A percentile compares a stretch with the other conserved stretches of the same genome.
These are phyloP conservation scores for Hylodesmum podocarpum DNA, from an alignment of 306 rosid species.

Conservation along the genomic window DNA sequence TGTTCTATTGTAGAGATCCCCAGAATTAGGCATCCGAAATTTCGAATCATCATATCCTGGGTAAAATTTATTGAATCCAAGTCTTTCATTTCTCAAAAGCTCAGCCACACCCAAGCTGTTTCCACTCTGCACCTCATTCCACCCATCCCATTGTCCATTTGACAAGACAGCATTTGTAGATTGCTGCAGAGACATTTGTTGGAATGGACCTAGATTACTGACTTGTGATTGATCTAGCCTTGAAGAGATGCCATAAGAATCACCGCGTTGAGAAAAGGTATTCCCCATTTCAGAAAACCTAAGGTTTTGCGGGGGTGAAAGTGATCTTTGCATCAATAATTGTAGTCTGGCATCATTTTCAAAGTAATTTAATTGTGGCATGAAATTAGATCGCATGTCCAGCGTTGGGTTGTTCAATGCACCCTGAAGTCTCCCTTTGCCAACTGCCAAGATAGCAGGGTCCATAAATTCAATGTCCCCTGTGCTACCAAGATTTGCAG, in stretches of 20 bases:
- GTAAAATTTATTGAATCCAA: slow-evolving; percentile 81
- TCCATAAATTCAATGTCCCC: slow-evolving; percentile 91
- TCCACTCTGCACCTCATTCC: slow-evolving; percentile 87
- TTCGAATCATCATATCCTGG: slow-evolving; percentile 83
- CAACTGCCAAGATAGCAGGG: slow-evolving; percentile 99
- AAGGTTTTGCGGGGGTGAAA: slow-evolving; percentile 67
- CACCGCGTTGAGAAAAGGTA: slow-evolving; percentile 69
- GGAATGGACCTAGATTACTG: slow-evolving; percentile 62
- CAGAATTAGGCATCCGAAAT: slow-evolving; percentile 84
- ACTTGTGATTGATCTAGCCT: slow-evolving; percentile 86
- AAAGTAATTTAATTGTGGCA: slow-evolving; percentile 62
- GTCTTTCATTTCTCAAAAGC: slow-evolving; percentile 83
- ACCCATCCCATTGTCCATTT: slow-evolving; percentile 93
- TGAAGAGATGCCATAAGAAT: slow-evolving; percentile 79
- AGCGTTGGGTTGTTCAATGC: slow-evolving; percentile 60
- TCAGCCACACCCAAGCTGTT: slow-evolving; percentile 70
- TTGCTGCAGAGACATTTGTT: slow-evolving; percentile 77
- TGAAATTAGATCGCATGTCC: slow-evolving; percentile 69
- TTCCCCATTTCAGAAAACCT: slow-evolving; percentile 72
- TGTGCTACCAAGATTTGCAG: slow-evolving; percentile 57
- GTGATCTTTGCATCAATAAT: slow-evolving; percentile 87
- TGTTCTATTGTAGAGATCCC: slow-evolving; percentile 82
- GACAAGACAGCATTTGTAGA: slow-evolving; percentile 67
- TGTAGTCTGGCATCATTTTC: slow-evolving; percentile 87
- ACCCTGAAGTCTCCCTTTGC: slow-evolving; percentile 87